Percentiles rank a stretch among this genome's conserved stretches.
Evolutionary conservation across 345 rosid genomes (phyloP).

Genomic region (Hibiscus tridactylites): DNA sequence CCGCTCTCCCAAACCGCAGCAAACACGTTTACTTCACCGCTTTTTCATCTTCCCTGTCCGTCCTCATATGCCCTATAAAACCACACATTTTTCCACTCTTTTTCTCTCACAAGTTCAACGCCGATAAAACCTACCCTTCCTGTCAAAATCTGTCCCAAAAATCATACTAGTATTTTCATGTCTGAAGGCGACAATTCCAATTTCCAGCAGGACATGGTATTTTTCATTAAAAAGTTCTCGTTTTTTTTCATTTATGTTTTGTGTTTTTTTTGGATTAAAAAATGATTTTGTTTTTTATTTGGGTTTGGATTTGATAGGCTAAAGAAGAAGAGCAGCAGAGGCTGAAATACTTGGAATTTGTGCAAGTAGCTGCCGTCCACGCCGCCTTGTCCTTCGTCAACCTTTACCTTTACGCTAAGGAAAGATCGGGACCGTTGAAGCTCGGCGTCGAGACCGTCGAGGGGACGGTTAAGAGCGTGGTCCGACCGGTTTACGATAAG

Average conservation of each 20-base stretch:
- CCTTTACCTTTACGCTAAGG: conserved; percentile 67
- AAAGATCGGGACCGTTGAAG: conserved; percentile 72
- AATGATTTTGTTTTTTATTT: no score
- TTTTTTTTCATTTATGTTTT: no score
- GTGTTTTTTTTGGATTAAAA: neutral
- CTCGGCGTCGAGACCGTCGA: conserved; percentile 81
- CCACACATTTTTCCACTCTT: neutral
- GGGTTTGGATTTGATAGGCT: conserved; percentile 14
- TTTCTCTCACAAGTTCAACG: neutral
- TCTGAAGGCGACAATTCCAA: neutral
- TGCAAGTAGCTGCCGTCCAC: conserved; percentile 64
- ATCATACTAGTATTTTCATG: neutral
- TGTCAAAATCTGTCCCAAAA: neutral
- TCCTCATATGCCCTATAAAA: neutral
- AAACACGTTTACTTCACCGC: neutral
- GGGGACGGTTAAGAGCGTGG: conserved; percentile 74
- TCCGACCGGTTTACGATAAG: conserved; percentile 67
- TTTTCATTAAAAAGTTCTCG: neutral
- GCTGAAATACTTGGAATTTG: conserved; percentile 68
- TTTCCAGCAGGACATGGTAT: neutral
- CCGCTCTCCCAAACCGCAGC: neutral
- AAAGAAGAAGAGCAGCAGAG: conserved; percentile 28
- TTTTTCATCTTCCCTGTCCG: no score
- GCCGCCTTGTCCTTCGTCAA: conserved; percentile 42
- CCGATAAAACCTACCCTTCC: neutral